phyloP scores from a whole-genome alignment of 129 eudicot species.

The Rutidosis leptorrhynchoides region DNA sequence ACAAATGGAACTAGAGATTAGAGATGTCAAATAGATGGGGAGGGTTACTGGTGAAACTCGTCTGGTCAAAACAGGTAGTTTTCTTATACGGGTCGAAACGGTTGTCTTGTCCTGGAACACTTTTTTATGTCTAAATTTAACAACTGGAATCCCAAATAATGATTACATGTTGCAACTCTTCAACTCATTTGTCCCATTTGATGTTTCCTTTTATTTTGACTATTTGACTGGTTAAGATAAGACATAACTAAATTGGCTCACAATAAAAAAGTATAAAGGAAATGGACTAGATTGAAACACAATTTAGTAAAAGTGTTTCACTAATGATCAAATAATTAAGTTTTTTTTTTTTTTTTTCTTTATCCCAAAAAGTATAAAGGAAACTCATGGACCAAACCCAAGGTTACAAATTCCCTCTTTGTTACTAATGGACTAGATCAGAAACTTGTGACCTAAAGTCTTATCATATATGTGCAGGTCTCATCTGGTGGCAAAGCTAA shows the following conservation, averaged over 20 bases:
- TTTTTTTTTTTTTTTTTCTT: neutral
- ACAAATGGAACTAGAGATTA: neutral
- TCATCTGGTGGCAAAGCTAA: constrained; percentile 77
- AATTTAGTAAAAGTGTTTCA: neutral
- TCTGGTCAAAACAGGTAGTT: neutral
- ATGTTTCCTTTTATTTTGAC: neutral
- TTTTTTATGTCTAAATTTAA: neutral
- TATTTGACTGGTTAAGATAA: neutral
- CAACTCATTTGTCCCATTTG: neutral
- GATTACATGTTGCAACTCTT: neutral
- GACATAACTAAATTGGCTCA: neutral
- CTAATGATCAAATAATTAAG: neutral
- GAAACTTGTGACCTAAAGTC: neutral
- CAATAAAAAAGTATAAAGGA: no score
- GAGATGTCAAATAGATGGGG: neutral
- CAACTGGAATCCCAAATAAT: neutral
- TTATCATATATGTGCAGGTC: constrained; percentile 48
- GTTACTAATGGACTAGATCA: neutral
- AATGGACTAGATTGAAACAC: no score
- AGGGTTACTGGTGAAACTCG: neutral
- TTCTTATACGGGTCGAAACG: neutral
- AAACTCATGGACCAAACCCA: neutral
- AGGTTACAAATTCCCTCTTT: neutral
- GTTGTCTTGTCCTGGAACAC: neutral
- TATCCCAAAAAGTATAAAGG: neutral